These are phyloP conservation scores for Guadua angustifolia DNA, from an alignment of 176 grass and related monocot genomes.

Conservation along the genomic window DNA sequence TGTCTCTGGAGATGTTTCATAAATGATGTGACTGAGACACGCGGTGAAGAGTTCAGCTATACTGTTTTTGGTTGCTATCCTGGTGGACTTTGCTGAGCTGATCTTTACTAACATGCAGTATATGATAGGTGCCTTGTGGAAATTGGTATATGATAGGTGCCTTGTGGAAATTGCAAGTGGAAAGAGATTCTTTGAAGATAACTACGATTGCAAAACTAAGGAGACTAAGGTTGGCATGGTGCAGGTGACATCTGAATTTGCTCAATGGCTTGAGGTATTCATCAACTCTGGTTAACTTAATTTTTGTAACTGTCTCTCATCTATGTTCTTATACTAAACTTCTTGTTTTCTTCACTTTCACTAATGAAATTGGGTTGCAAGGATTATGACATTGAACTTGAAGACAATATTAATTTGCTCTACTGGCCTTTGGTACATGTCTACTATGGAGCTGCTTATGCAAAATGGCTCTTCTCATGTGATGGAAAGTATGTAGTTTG, in stretches of 20 bases:
- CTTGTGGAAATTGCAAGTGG: conserved; percentile 77
- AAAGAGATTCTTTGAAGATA: conserved; percentile 65
- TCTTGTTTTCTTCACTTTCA: conserved; percentile 38
- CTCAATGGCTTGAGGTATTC: conserved; percentile 87
- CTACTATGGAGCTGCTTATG: conserved; percentile 93
- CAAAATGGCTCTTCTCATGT: conserved; percentile 81
- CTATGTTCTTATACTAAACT: not conserved
- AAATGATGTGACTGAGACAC: not conserved
- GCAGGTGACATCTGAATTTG: conserved; percentile 79
- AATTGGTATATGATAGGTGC: conserved; percentile 90
- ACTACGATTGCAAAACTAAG: conserved; percentile 80
- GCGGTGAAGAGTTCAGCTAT: not conserved
- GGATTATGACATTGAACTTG: conserved; percentile 67
- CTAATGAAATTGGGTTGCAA: conserved; percentile 84
- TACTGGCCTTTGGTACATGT: conserved; percentile 92
- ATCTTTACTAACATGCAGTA: conserved; percentile 55
- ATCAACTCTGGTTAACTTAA: conserved; percentile 28
- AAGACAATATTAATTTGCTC: conserved; percentile 67
- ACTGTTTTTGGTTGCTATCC: conserved; percentile 14
- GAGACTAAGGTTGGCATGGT: conserved; percentile 79
- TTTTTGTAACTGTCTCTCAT: conserved; percentile 31
- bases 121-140: conserved; percentile 87
- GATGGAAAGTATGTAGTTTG: conserved; percentile 79
- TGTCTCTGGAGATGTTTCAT: not conserved
- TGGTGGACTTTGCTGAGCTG: conserved; percentile 24